A percentile compares a stretch with the other conserved stretches of the same genome.
phyloP scores from a whole-genome alignment of 768 basidiomycete genomes.

The Rubroboletus pulcherrimus region DNA sequence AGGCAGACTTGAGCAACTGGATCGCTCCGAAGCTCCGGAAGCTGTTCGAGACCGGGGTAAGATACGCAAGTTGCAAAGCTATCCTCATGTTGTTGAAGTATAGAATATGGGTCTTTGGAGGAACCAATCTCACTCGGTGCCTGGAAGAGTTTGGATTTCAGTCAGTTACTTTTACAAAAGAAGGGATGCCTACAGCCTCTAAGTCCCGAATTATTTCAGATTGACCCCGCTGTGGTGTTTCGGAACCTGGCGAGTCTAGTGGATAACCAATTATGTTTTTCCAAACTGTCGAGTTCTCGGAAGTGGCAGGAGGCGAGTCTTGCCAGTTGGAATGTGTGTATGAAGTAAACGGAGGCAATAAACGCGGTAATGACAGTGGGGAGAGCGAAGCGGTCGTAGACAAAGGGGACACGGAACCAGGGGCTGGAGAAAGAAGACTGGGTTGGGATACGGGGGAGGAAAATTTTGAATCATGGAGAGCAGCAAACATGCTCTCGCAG shows the following conservation, averaged over 20 bases:
- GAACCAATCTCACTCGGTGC: slow-evolving; percentile 25
- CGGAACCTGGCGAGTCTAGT: slow-evolving; percentile 23
- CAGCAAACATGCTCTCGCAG: slow-evolving; percentile 13
- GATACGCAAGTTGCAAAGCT: not conserved
- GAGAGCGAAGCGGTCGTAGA: slow-evolving; percentile 9
- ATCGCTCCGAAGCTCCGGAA: not conserved
- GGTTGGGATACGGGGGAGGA: slow-evolving; percentile 5
- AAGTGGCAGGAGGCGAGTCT: not conserved
- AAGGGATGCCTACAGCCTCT: slow-evolving; percentile 26
- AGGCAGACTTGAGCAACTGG: not conserved
- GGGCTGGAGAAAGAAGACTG: not conserved
- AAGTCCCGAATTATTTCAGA: slow-evolving; percentile 23
- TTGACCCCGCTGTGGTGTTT: slow-evolving; percentile 18
- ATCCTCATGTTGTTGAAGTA: not conserved
- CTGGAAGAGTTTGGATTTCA: slow-evolving; percentile 17
- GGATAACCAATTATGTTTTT: slow-evolving; percentile 8
- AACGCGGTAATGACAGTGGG: slow-evolving; percentile 13
- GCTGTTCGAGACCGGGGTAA: slow-evolving; percentile 1
- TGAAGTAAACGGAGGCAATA: slow-evolving; percentile 16
- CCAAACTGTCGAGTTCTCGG: slow-evolving; percentile 14
- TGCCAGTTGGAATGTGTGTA: not conserved
- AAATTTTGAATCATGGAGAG: slow-evolving; percentile 1
- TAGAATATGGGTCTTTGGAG: not conserved
- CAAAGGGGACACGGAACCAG: not conserved
- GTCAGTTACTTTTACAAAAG: not conserved